Conservation (phyloP, 2,329 filamentous ascomycete species). For the Paraphoma chrysanthemicola region DNA sequence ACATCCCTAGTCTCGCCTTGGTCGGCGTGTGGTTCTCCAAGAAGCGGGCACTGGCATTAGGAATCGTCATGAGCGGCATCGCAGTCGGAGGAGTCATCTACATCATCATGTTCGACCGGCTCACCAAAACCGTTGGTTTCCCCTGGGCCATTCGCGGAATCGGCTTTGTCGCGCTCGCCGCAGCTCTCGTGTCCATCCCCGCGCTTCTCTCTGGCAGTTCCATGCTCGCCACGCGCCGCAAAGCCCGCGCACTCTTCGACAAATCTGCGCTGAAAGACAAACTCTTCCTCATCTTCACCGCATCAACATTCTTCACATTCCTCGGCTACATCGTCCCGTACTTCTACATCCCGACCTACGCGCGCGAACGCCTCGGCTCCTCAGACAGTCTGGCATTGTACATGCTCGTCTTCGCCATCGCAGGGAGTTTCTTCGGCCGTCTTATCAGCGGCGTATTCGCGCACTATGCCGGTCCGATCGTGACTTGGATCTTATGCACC, state of each 20-base stretch:
- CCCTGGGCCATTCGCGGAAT: constrained; percentile 46
- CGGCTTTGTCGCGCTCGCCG: constrained; percentile 41
- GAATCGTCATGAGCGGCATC: constrained; percentile 48
- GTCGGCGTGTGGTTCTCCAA: constrained; percentile 46
- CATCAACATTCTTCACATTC: constrained; percentile 43
- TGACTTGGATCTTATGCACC: constrained; percentile 43
- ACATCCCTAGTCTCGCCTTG: constrained; percentile 46
- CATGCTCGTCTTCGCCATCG: constrained; percentile 41
- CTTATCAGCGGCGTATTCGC: constrained; percentile 37
- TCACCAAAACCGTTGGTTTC: constrained; percentile 37
- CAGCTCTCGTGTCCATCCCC: constrained; percentile 42
- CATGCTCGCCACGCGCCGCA: constrained; percentile 34
- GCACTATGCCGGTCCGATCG: constrained; percentile 41
- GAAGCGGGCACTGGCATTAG: constrained; percentile 43
- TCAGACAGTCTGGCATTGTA: constrained; percentile 39
- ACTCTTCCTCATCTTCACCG: constrained; percentile 45
- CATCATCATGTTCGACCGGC: constrained; percentile 45
- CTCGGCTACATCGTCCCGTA: constrained; percentile 48
- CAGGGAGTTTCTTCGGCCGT: constrained; percentile 45
- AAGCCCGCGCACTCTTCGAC: constrained; percentile 43
- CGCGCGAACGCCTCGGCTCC: constrained; percentile 37
- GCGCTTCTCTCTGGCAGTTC: constrained; percentile 42
- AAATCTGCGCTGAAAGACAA: constrained; percentile 39
- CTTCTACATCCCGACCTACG: constrained; percentile 48
- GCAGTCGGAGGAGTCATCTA: constrained; percentile 48